phyloP scores from a whole-genome alignment of 78 protist genomes.

The Guillardia theta region DNA sequence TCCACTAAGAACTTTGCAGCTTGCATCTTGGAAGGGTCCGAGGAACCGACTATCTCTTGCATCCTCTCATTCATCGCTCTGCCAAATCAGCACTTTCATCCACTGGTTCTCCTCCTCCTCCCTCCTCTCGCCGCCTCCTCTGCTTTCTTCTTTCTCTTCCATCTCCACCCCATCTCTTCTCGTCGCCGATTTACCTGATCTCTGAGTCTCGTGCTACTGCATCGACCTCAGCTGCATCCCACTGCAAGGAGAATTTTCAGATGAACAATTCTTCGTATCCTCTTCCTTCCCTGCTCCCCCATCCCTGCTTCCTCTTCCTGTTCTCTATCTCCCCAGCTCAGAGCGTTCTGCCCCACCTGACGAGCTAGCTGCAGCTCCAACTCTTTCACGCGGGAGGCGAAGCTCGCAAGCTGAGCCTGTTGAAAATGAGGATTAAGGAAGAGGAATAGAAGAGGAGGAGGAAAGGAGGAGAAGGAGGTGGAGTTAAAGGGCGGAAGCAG shows the following conservation, averaged over 20 bases:
- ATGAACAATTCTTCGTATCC: no score
- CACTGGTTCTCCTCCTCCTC: no score
- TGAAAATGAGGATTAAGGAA: not conserved
- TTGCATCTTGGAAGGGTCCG: not conserved
- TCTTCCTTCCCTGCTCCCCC: no score
- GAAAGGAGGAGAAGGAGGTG: not conserved
- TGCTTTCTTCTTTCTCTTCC: no score
- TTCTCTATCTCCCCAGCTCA: no score
- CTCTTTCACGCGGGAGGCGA: not conserved
- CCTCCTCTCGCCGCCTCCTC: no score
- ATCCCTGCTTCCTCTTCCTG: no score
- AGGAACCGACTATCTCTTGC: not conserved
- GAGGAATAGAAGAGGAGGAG: not conserved
- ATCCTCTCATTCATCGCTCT: not conserved
- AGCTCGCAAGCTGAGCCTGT: not conserved
- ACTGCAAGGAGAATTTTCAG: no score
- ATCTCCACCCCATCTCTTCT: no score
- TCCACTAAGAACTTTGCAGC: not conserved
- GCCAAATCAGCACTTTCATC: no score
- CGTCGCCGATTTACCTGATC: no score
- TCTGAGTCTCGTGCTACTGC: not conserved
- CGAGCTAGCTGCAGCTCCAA: not conserved
- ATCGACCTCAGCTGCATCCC: slow-evolving; percentile 1
- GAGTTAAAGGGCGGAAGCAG: not conserved
- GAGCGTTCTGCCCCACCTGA: no score